Percentiles rank a stretch among this genome's conserved stretches.
Conservation (phyloP, 148 eudicot genomes). For the Rhododendron ovatum region DNA sequence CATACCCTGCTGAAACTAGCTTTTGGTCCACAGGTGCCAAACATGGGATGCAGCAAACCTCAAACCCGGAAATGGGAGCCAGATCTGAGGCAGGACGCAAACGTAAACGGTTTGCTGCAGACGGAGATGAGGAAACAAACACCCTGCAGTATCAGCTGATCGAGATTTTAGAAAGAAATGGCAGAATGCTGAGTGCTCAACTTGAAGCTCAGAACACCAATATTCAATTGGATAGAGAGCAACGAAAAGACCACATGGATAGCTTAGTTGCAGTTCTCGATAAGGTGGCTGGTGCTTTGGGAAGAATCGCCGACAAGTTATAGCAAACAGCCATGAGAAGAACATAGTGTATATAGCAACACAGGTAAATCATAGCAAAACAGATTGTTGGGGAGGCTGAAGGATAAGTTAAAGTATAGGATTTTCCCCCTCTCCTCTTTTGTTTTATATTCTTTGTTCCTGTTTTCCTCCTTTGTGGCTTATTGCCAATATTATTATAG, state of each 20-base stretch:
- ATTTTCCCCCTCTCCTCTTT: not conserved
- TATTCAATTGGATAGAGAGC: conserved; percentile 62
- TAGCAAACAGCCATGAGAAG: conserved; percentile 23
- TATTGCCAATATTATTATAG: conserved; percentile 11
- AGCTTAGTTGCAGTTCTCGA: conserved; percentile 65
- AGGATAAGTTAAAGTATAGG: not conserved
- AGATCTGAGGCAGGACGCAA: conserved; percentile 50
- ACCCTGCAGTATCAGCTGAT: conserved; percentile 41
- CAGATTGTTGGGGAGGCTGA: conserved; percentile 9
- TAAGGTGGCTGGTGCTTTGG: conserved; percentile 85
- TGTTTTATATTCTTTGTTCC: not conserved
- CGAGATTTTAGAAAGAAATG: conserved; percentile 65
- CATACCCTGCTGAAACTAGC: not conserved
- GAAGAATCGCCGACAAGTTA: conserved; percentile 88
- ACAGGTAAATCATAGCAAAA: not conserved
- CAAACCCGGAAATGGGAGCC: conserved; percentile 37
- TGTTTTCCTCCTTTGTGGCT: not conserved
- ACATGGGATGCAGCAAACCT: conserved; percentile 32
- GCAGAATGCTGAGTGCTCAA: conserved; percentile 53
- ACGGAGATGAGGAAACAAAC: conserved; percentile 30
- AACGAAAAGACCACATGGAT: conserved; percentile 56
- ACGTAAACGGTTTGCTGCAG: conserved; percentile 42
- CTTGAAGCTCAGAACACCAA: conserved; percentile 73
- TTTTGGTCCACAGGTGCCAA: conserved; percentile 30
- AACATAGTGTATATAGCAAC: conserved; percentile 15